These are phyloP conservation scores for Coniferiporia sulphurascens DNA, from an alignment of 1,284 basidiomycete species.

Conservation along the genomic window DNA sequence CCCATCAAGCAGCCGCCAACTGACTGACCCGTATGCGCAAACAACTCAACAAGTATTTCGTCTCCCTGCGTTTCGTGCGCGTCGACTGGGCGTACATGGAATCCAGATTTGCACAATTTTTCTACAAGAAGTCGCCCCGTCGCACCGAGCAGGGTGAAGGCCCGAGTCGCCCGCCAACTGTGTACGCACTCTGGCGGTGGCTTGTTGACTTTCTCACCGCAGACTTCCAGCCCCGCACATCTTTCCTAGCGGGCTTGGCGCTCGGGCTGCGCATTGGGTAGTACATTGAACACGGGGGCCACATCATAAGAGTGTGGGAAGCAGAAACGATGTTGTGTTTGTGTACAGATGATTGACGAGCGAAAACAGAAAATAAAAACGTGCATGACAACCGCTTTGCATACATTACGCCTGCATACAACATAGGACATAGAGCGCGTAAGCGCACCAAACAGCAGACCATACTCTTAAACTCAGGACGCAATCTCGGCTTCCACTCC, in stretches of 20 bases:
- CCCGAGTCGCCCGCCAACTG: slow-evolving; percentile 51
- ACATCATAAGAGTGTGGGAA: background rate
- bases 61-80: slow-evolving; percentile 61
- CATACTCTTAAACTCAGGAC: background rate
- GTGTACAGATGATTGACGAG: background rate
- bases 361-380: slow-evolving; percentile 3
- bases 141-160: slow-evolving; percentile 44
- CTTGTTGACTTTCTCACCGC: slow-evolving; percentile 84
- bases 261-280: slow-evolving; percentile 65
- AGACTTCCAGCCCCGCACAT: slow-evolving; percentile 84
- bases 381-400: slow-evolving; percentile 6
- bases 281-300: background rate
- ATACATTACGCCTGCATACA: slow-evolving; percentile 16
- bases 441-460: background rate
- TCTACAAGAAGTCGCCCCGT: slow-evolving; percentile 71
- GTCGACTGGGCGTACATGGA: slow-evolving; percentile 74
- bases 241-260: slow-evolving; percentile 67
- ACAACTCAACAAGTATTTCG: slow-evolving; percentile 58
- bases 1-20: too few relatives aligned
- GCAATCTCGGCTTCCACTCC: background rate
- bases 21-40: background rate
- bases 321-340: background rate
- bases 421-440: slow-evolving; percentile 9
- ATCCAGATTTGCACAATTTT: slow-evolving; percentile 37
- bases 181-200: slow-evolving; percentile 65